These are phyloP conservation scores for Pseudogymnoascus sp. DNA, from an alignment of 2,329 filamentous ascomycete genomes.

Conservation along the genomic window DNA sequence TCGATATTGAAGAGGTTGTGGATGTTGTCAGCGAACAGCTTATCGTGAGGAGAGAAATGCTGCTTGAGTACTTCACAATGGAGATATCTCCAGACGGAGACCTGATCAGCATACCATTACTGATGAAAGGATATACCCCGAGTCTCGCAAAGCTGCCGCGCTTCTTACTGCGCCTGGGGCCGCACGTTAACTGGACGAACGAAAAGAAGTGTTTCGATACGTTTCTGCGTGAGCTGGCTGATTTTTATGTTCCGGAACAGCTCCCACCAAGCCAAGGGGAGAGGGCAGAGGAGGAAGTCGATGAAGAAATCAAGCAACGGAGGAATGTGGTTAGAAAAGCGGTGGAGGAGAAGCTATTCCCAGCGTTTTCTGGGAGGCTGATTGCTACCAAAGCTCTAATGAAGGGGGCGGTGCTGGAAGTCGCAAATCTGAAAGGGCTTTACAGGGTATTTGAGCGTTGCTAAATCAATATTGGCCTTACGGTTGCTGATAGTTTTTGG, in stretches of 20 bases:
- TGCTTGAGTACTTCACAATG: constrained; percentile 86
- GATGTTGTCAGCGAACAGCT: constrained; percentile 60
- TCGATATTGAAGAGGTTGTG: constrained; percentile 61
- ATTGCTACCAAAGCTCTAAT: constrained; percentile 75
- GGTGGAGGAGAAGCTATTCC: constrained; percentile 82
- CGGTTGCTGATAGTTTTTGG: background rate
- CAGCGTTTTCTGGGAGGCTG: constrained; percentile 74
- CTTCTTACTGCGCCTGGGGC: constrained; percentile 82
- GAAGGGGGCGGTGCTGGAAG: constrained; percentile 68
- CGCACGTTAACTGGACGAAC: constrained; percentile 76
- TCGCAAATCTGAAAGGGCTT: constrained; percentile 84
- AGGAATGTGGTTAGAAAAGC: constrained; percentile 64
- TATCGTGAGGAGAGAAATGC: constrained; percentile 72
- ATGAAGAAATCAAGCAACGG: constrained; percentile 48
- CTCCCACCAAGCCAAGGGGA: constrained; percentile 49
- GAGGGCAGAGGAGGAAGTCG: constrained; percentile 35
- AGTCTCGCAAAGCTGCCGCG: constrained; percentile 77
- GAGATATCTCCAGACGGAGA: constrained; percentile 73
- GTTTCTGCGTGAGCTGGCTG: constrained; percentile 78
- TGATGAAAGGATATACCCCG: constrained; percentile 84
- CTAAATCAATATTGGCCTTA: constrained; percentile 36
- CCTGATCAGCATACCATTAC: constrained; percentile 69
- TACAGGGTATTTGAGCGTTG: constrained; percentile 95
- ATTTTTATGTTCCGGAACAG: constrained; percentile 84
- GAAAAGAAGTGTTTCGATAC: constrained; percentile 81